phyloP scores from a whole-genome alignment of 2,329 filamentous ascomycete genomes.

The Ophiostoma piceae region DNA sequence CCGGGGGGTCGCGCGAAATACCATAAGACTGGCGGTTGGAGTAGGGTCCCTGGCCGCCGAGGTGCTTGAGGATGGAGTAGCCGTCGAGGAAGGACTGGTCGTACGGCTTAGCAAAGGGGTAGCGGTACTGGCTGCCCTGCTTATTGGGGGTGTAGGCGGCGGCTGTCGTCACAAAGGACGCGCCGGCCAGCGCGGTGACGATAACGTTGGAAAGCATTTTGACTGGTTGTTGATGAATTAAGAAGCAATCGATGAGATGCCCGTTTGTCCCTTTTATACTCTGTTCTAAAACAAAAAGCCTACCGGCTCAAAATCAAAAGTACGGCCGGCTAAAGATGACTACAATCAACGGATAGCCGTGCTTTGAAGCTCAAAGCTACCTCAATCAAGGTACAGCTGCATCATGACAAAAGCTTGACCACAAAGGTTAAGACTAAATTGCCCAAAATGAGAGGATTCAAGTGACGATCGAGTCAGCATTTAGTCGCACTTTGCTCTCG shows the following conservation, averaged over 20 bases:
- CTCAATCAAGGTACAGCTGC: not conserved
- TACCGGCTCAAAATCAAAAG: not conserved
- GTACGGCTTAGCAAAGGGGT: slow-evolving; percentile 20
- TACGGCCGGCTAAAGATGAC: not conserved
- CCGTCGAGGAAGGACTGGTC: slow-evolving; percentile 24
- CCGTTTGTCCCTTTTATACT: too few species aligned
- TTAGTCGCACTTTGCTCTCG: not conserved
- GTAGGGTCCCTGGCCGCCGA: slow-evolving; percentile 25
- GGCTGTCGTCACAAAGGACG: slow-evolving; percentile 3
- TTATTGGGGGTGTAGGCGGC: slow-evolving; percentile 23
- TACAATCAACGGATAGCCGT: not conserved
- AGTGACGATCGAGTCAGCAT: not conserved
- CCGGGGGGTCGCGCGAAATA: slow-evolving; percentile 50
- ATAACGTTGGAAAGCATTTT: slow-evolving; percentile 14
- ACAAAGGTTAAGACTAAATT: not conserved
- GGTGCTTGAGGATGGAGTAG: slow-evolving; percentile 25
- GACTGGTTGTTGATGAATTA: not conserved
- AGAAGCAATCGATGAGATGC: too few species aligned
- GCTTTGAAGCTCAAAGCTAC: too few species aligned
- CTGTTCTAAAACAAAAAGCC: too few species aligned
- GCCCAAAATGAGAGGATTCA: not conserved
- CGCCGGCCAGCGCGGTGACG: slow-evolving; percentile 2
- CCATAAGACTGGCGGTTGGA: slow-evolving; percentile 33
- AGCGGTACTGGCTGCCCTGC: slow-evolving; percentile 22
- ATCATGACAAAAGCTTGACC: not conserved